phyloP scores from a whole-genome alignment of 2,329 filamentous ascomycete genomes.

The Neopestalotiopsis sp. region DNA sequence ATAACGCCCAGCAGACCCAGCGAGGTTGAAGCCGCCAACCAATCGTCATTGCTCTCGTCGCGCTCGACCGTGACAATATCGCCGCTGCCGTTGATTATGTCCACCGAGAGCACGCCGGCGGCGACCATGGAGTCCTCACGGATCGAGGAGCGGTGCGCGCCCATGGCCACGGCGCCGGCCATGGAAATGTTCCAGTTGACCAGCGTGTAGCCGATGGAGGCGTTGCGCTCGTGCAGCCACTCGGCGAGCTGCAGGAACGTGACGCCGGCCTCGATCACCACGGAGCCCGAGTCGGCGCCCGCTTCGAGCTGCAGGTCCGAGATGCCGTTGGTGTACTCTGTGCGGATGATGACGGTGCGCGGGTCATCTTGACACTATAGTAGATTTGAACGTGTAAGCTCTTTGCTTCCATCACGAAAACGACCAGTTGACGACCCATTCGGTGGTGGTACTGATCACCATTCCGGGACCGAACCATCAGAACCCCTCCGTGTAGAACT shows the following conservation, averaged over 20 bases:
- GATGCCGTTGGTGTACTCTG: conserved; percentile 49
- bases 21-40: conserved; percentile 56
- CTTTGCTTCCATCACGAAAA: not conserved
- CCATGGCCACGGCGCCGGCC: conserved; percentile 57
- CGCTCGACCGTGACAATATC: conserved; percentile 46
- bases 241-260: conserved; percentile 57
- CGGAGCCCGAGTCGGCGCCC: conserved; percentile 44
- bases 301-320: conserved; percentile 46
- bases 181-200: conserved; percentile 61
- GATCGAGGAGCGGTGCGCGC: conserved; percentile 53
- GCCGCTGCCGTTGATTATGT: conserved; percentile 54
- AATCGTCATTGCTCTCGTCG: conserved; percentile 50
- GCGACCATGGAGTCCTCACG: conserved; percentile 55
- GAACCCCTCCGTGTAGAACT: no score
- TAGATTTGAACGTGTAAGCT: not conserved
- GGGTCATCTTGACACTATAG: conserved; percentile 49
- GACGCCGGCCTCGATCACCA: conserved; percentile 56
- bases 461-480: not conserved
- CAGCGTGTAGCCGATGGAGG: conserved; percentile 53
- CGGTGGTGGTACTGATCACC: not conserved
- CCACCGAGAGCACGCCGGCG: conserved; percentile 51
- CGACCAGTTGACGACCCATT: not conserved
- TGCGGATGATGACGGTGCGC: conserved; percentile 52
- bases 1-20: conserved; percentile 54
- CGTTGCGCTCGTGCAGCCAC: conserved; percentile 50